phyloP scores from a whole-genome alignment of 257 asterid genomes.

The Fraxinus excelsior region DNA sequence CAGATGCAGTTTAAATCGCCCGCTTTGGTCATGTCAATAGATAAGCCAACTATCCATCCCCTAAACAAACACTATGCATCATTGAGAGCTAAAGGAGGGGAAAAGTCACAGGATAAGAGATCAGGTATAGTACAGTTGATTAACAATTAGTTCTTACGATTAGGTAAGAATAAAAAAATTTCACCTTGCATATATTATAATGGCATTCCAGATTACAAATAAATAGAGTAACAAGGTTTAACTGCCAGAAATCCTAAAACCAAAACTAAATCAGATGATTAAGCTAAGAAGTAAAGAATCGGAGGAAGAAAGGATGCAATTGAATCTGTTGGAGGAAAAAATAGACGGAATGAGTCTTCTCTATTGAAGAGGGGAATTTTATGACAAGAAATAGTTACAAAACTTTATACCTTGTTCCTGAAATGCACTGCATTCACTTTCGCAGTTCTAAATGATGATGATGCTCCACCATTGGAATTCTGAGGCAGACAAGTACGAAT shows the following conservation, averaged over 20 bases:
- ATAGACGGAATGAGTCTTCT: not conserved
- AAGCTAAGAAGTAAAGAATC: conserved; percentile 20
- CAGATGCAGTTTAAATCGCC: conserved; percentile 1
- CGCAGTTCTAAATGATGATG: conserved; percentile 51
- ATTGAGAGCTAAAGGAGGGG: not conserved
- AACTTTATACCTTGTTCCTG: conserved; percentile 63
- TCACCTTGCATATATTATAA: not conserved
- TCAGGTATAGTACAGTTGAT: not conserved
- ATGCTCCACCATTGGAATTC: conserved; percentile 47
- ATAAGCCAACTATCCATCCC: conserved; percentile 7
- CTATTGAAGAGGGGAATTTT: not conserved
- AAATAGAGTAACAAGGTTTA: conserved; percentile 5
- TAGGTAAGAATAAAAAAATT: not conserved
- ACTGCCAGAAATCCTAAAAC: conserved; percentile 3
- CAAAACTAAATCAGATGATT: conserved; percentile 8
- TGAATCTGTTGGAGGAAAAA: no score
- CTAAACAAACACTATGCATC: not conserved
- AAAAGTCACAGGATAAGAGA: not conserved
- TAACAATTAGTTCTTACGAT: conserved; percentile 10
- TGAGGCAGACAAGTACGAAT: conserved; percentile 88
- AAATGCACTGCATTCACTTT: conserved; percentile 61
- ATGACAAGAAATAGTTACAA: conserved; percentile 11
- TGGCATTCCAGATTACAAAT: not conserved
- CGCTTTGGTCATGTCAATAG: not conserved
- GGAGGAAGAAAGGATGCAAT: not conserved